Base-by-base conservation (phyloP, 352 stramenopile genomes). In the Globisporangium yorkense region DNA sequence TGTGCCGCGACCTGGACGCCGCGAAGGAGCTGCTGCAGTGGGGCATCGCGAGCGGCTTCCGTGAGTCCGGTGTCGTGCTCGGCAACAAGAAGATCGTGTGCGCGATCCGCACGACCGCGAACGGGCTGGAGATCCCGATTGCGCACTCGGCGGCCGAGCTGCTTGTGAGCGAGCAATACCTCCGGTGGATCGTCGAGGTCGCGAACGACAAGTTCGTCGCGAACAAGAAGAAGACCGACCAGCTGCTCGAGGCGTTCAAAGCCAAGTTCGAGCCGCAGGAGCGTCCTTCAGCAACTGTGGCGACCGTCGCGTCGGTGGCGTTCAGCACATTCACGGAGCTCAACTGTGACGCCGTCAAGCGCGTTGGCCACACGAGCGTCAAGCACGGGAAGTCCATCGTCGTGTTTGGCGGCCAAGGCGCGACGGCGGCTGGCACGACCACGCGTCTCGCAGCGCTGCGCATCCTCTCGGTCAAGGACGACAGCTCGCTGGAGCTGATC, bases 71-170 rank as follows among this genome's bases (percentile, higher is more conserved):
- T 9, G 79, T 97, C 44, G 84, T 93, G 37, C 59, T 96, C 5
- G 83, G 84, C 41, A 93, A 92, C 61, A 86, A 89, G 60, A 93
- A 92, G 52, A 81, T 94, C 39, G 92, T 96, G 80, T 92, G 93
- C 31, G 89, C 89, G 21, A 96, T 97, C 57, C 85, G 90, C 39
- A 97, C 89, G 33, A 90, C 75, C 12, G 76, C 87, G 12, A 95
- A 96, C 40, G 69, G 74, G 8, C 74, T 97, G 56, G 88, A 97
- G 66, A 91, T 96, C 48, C 90, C 90, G 13, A 71, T 97, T 15
- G 75, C 82, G 49, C 68, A 74, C 20, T 58, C 58, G 15, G 67
- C 64, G 0, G 39, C 77, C 10, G 52, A 79, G 0, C 51, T 97
- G 37, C 56, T 96, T 16, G 74, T 92, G 24, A 73, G 80, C 33